phyloP scores from a whole-genome alignment of 129 eudicot species.

The Heracleum sosnowskyi region DNA sequence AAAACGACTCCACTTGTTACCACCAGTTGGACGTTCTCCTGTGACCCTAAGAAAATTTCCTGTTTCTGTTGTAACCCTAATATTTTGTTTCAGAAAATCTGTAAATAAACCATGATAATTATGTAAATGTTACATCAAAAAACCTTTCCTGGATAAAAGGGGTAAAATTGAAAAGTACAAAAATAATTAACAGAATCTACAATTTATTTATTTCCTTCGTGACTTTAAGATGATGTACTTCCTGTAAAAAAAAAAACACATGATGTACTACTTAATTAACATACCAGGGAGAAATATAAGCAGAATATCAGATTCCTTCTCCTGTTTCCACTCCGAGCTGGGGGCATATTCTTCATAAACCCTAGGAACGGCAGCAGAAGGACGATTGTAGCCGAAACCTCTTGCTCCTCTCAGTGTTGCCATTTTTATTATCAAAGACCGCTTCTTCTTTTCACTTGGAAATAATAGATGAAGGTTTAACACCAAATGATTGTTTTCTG shows the following conservation, averaged over 20 bases:
- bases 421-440: constrained; percentile 18
- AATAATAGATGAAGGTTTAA: background rate
- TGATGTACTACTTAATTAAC: background rate
- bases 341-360: constrained; percentile 57
- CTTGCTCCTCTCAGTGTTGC: constrained; percentile 43
- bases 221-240: background rate
- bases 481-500: background rate
- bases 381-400: constrained; percentile 17
- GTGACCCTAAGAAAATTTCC: constrained; percentile 43
- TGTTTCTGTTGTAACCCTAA: constrained; percentile 55
- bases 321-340: constrained; percentile 53
- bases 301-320: constrained; percentile 35
- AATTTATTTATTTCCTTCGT: too few species aligned
- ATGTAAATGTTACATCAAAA: background rate
- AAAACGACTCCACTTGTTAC: constrained; percentile 71
- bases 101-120: background rate
- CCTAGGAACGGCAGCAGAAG: constrained; percentile 13
- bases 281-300: constrained; percentile 61
- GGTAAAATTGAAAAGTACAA: too few species aligned
- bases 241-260: too few species aligned
- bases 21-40: constrained; percentile 50
- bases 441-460: background rate
- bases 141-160: too few species aligned
- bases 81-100: constrained; percentile 53
- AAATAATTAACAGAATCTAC: too few species aligned